phyloP scores from a whole-genome alignment of 2,329 filamentous ascomycete genomes.

The Botrytis hyacinthi region DNA sequence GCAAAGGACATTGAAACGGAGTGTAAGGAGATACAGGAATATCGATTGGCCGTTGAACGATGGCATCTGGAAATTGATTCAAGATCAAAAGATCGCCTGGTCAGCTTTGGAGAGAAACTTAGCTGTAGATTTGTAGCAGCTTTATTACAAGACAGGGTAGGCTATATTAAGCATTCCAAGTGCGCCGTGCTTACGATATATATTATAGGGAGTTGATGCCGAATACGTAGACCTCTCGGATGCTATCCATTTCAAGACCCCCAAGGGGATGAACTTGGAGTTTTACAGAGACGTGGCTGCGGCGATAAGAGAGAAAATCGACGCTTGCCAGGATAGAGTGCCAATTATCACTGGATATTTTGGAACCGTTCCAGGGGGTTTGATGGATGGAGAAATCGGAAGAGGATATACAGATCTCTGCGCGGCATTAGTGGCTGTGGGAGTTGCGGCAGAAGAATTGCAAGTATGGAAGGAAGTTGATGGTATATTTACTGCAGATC shows the following conservation, averaged over 20 bases:
- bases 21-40: constrained; percentile 78
- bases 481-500: constrained; percentile 83
- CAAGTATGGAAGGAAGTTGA: constrained; percentile 99
- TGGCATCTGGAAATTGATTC: constrained; percentile 75
- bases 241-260: constrained; percentile 65
- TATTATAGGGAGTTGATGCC: constrained; percentile 66
- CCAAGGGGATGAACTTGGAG: constrained; percentile 57
- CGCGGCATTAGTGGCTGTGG: constrained; percentile 86
- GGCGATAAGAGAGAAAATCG: constrained; percentile 62
- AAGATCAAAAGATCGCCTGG: constrained; percentile 79
- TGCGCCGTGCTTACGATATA: constrained; percentile 16
- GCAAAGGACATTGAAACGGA: constrained; percentile 69
- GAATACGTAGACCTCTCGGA: constrained; percentile 90
- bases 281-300: constrained; percentile 68
- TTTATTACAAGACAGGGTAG: constrained; percentile 70
- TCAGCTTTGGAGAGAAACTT: constrained; percentile 94
- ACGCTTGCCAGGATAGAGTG: constrained; percentile 63
- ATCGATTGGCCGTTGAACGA: constrained; percentile 60
- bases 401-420: constrained; percentile 97
- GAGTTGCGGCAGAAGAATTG: constrained; percentile 79
- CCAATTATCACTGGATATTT: constrained; percentile 93
- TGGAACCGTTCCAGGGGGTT: constrained; percentile 83
- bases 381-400: constrained; percentile 85
- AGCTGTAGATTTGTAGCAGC: constrained; percentile 90
- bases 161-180: constrained; percentile 2